Evolutionary conservation across 140 eudicot species (phyloP).

Genomic region (Flaveria floridana): DNA sequence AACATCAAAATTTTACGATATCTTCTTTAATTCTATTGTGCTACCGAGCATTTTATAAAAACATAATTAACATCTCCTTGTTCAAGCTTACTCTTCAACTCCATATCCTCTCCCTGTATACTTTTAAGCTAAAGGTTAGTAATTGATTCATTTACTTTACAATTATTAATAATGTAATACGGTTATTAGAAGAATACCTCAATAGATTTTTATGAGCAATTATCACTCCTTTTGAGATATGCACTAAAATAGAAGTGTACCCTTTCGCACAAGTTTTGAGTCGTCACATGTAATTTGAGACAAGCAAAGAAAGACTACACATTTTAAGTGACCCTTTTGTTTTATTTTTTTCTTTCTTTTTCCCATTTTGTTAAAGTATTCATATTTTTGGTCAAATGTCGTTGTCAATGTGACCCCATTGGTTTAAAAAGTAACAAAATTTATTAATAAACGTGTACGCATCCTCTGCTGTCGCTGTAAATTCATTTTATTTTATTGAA

Average conservation of each 20-base stretch:
- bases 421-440: constrained; percentile 17
- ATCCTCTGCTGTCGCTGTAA: constrained; percentile 14
- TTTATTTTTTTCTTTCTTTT: not conserved
- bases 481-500: not conserved
- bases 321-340: constrained; percentile 13
- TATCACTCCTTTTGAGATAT: not conserved
- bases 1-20: no score
- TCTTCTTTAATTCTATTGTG: no score
- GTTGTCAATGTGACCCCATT: constrained; percentile 26
- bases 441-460: constrained; percentile 31
- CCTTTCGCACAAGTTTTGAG: constrained; percentile 32
- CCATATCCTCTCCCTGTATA: no score
- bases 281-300: constrained; percentile 17
- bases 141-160: no score
- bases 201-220: not conserved
- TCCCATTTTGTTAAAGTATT: not conserved
- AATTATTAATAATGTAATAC: no score
- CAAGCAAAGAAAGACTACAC: constrained; percentile 23
- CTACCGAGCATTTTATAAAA: no score
- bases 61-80: no score
- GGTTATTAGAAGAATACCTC: not conserved
- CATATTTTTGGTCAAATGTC: constrained; percentile 26
- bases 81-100: no score
- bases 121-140: no score
- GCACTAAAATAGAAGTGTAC: not conserved